Conservation (phyloP, 192 early-diverging fungal species). For the Coemansia aciculifera region DNA sequence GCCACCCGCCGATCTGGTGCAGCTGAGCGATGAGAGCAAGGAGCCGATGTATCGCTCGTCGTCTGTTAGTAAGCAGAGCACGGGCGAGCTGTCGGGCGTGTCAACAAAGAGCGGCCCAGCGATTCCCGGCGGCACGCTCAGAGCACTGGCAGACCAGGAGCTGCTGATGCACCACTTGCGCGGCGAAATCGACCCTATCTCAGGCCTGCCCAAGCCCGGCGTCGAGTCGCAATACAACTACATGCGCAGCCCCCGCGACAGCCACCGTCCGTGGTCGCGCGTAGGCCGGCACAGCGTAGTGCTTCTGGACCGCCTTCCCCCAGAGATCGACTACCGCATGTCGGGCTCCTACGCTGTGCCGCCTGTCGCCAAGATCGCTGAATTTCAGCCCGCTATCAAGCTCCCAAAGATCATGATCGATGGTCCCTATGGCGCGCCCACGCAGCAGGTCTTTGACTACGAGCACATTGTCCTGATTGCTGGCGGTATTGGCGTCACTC, state of each 20-base stretch:
- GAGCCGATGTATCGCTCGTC: slow-evolving; percentile 27
- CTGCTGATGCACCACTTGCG: slow-evolving; percentile 47
- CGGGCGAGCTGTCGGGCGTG: slow-evolving; percentile 8
- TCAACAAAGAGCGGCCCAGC: slow-evolving; percentile 12
- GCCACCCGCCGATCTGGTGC: background rate
- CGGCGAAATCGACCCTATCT: slow-evolving; percentile 36
- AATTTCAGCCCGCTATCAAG: slow-evolving; percentile 27
- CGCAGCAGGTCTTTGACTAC: slow-evolving; percentile 75
- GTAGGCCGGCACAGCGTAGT: slow-evolving; percentile 43
- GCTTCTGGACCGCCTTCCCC: slow-evolving; percentile 50
- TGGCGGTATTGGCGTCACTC: slow-evolving; percentile 76
- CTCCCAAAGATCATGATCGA: slow-evolving; percentile 69
- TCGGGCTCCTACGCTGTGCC: slow-evolving; percentile 19
- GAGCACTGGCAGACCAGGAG: slow-evolving; percentile 50
- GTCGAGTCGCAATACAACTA: slow-evolving; percentile 24
- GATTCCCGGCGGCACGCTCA: slow-evolving; percentile 23
- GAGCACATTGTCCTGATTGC: slow-evolving; percentile 67
- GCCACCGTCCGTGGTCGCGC: slow-evolving; percentile 45
- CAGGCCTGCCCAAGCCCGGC: slow-evolving; percentile 39
- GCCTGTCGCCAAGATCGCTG: slow-evolving; percentile 10
- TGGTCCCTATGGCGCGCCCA: slow-evolving; percentile 80
- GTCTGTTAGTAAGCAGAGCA: slow-evolving; percentile 1
- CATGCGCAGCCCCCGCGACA: slow-evolving; percentile 15
- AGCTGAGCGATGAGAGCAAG: background rate
- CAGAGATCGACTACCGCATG: slow-evolving; percentile 34